These are phyloP conservation scores for Daldinia eschscholtzii DNA, from an alignment of 2,329 filamentous ascomycete genomes.

Conservation along the genomic window DNA sequence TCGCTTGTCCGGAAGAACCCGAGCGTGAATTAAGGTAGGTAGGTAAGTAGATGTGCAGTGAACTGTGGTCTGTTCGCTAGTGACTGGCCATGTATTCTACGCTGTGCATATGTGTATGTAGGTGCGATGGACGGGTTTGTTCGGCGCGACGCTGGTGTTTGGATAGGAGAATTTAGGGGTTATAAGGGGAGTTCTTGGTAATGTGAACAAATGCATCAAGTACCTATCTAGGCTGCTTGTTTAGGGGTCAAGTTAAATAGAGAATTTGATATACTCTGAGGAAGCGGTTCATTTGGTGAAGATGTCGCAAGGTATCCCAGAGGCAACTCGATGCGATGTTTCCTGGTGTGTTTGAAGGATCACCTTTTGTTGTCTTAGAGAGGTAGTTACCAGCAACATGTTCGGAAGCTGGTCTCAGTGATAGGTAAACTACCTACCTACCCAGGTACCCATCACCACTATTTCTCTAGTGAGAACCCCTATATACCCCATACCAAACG, in stretches of 20 bases:
- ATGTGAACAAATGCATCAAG: background rate
- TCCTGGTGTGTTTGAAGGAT: too few relatives aligned
- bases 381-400: background rate
- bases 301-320: background rate
- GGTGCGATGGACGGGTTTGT: background rate
- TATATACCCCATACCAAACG: too few relatives aligned
- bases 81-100: background rate
- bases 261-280: background rate
- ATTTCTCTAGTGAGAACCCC: too few relatives aligned
- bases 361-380: background rate
- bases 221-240: background rate
- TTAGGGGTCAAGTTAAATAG: background rate
- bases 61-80: background rate
- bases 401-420: too few relatives aligned
- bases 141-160: background rate
- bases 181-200: background rate
- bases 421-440: background rate
- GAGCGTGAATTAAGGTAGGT: background rate
- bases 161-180: background rate
- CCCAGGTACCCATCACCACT: too few relatives aligned
- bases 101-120: background rate
- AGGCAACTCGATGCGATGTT: background rate
- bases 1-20: constrained; percentile 13
- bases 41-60: background rate
- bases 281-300: background rate